phyloP scores from a whole-genome alignment of 2,329 filamentous ascomycete genomes.

The Ascochyta lentis region DNA sequence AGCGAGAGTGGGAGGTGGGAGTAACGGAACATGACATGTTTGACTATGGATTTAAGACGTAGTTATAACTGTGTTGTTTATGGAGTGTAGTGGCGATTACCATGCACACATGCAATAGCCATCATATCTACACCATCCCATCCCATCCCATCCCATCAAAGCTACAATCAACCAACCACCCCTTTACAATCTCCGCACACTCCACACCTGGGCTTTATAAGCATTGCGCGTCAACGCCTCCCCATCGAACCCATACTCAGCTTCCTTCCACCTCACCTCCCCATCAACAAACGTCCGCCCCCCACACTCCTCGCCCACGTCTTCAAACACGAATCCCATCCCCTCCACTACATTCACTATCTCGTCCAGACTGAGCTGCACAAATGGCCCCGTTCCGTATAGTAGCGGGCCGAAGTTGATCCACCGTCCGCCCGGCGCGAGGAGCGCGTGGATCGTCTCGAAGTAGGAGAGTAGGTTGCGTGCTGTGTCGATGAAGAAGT shows the following conservation, averaged over 20 bases:
- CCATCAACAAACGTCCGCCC: slow-evolving; percentile 50
- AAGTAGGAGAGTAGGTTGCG: slow-evolving; percentile 63
- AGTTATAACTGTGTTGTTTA: no score
- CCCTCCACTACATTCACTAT: slow-evolving; percentile 56
- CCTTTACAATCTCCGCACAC: slow-evolving; percentile 47
- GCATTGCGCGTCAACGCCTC: slow-evolving; percentile 60
- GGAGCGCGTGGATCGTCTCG: slow-evolving; percentile 59
- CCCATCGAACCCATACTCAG: slow-evolving; percentile 61
- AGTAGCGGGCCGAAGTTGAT: slow-evolving; percentile 64
- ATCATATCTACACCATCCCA: no score
- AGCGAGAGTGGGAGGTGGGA: no score
- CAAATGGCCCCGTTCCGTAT: slow-evolving; percentile 62
- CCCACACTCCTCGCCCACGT: slow-evolving; percentile 53
- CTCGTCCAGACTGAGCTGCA: slow-evolving; percentile 64
- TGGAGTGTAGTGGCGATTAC: no score
- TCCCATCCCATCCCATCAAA: no score
- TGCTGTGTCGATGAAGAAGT: slow-evolving; percentile 69
- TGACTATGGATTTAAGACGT: no score
- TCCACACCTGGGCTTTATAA: slow-evolving; percentile 64
- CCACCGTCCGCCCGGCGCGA: slow-evolving; percentile 60
- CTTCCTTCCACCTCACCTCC: slow-evolving; percentile 55
- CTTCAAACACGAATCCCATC: slow-evolving; percentile 61
- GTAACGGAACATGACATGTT: no score
- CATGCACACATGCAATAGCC: no score
- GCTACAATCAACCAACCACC: no score